phyloP scores from a whole-genome alignment of 139 green algal species.

The Zygnema cylindricum region DNA sequence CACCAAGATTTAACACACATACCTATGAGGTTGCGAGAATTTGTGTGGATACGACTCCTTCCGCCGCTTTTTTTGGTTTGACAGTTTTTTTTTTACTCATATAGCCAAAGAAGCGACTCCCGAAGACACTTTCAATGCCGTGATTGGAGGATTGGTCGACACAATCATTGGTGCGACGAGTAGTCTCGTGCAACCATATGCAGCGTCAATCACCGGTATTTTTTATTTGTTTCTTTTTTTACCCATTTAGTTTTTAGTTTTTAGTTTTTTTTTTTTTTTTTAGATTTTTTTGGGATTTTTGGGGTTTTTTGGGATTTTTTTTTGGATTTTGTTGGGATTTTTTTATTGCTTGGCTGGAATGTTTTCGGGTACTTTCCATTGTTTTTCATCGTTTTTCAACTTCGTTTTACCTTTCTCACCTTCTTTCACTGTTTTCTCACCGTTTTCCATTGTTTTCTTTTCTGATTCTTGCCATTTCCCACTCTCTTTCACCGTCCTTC shows the following conservation, averaged over 20 bases:
- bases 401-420: neutral
- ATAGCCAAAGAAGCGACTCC: slow-evolving; percentile 21
- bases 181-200: slow-evolving; percentile 78
- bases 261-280: too few species aligned
- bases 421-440: neutral
- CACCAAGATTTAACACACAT: slow-evolving; percentile 9
- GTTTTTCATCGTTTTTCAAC: neutral
- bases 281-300: too few species aligned
- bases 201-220: slow-evolving; percentile 79
- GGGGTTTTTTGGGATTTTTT: too few species aligned
- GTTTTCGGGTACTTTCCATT: too few species aligned
- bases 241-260: too few species aligned
- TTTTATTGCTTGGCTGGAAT: too few species aligned
- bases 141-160: slow-evolving; percentile 78
- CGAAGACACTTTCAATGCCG: slow-evolving; percentile 64
- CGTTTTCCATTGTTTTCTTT: neutral
- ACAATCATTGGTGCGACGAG: slow-evolving; percentile 73
- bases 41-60: slow-evolving; percentile 73
- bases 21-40: slow-evolving; percentile 24
- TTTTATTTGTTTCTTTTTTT: too few species aligned
- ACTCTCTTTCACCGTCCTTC: neutral
- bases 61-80: slow-evolving; percentile 63
- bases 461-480: neutral
- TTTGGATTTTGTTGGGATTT: too few species aligned
- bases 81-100: slow-evolving; percentile 61